These are phyloP conservation scores for Daldinia childiae DNA, from an alignment of 495 filamentous ascomycete species.

Conservation along the genomic window DNA sequence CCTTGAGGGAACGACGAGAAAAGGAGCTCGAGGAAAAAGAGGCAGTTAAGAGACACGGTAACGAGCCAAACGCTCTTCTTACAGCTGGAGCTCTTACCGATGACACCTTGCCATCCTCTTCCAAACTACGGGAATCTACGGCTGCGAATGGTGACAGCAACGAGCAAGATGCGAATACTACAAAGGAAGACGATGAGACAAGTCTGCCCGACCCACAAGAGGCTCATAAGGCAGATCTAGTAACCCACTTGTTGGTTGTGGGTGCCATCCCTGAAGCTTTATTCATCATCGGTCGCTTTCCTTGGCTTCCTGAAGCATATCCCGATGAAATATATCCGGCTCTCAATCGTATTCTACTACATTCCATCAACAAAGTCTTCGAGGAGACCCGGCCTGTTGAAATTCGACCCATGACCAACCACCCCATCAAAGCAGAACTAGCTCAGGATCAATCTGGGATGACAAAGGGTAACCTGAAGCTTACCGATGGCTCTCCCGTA, in stretches of 20 bases:
- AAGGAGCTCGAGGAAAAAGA: constrained; percentile 85
- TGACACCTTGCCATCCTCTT: constrained; percentile 59
- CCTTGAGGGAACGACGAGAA: constrained; percentile 68
- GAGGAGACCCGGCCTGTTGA: constrained; percentile 49
- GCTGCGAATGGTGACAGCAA: constrained; percentile 38
- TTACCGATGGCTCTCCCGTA: constrained; percentile 63
- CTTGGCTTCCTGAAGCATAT: constrained; percentile 85
- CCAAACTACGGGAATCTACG: constrained; percentile 48
- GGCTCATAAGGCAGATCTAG: constrained; percentile 79
- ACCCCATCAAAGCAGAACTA: constrained; percentile 37
- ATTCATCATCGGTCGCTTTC: constrained; percentile 90
- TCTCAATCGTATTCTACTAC: constrained; percentile 83
- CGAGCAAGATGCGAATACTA: constrained; percentile 48
- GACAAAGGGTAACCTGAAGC: constrained; percentile 71
- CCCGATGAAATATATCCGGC: constrained; percentile 73
- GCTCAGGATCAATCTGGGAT: constrained; percentile 67
- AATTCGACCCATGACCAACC: constrained; percentile 21
- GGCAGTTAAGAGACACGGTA: constrained; percentile 67
- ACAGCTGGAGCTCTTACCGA: constrained; percentile 88
- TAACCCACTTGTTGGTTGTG: constrained; percentile 87
- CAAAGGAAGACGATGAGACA: constrained; percentile 65
- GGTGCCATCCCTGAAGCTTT: constrained; percentile 93
- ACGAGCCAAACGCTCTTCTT: constrained; percentile 83
- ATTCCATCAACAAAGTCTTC: constrained; percentile 69
- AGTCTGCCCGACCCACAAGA: constrained; percentile 83